A percentile compares a stretch with the other conserved stretches of the same genome.
These are phyloP conservation scores for Exophiala viscosa DNA, from an alignment of 2,329 filamentous ascomycete genomes.

Conservation along the genomic window DNA sequence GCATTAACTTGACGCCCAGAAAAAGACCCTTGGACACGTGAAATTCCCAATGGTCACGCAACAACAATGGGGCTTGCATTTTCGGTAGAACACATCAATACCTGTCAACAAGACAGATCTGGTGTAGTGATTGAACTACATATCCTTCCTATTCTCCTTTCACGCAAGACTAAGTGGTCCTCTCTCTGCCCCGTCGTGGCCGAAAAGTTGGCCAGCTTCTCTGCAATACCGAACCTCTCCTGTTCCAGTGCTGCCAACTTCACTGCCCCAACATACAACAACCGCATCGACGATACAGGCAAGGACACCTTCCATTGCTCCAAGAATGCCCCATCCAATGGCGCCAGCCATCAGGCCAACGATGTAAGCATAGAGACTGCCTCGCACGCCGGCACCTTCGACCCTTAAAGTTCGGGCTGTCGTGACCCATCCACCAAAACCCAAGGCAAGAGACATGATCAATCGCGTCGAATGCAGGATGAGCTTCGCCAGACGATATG, in stretches of 20 bases:
- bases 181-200: conserved; percentile 46
- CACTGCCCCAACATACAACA: conserved; percentile 91
- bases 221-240: conserved; percentile 77
- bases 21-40: not conserved
- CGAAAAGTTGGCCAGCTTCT: conserved; percentile 85
- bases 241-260: conserved; percentile 62
- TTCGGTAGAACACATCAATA: not conserved
- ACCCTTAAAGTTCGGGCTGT: conserved; percentile 76
- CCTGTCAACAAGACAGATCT: too few species aligned
- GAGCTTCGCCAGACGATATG: conserved; percentile 87
- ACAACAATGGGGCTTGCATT: not conserved
- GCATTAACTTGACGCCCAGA: not conserved
- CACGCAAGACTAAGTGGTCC: conserved; percentile 24
- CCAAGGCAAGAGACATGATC: conserved; percentile 84
- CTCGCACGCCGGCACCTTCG: conserved; percentile 55
- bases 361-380: conserved; percentile 90
- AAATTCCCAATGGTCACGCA: not conserved
- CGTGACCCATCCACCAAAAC: conserved; percentile 94
- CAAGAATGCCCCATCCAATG: conserved; percentile 90
- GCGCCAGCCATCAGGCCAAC: conserved; percentile 88
- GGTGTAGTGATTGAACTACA: not conserved
- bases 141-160: not conserved
- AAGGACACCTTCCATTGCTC: conserved; percentile 83
- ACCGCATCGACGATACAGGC: conserved; percentile 84
- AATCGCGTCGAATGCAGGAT: conserved; percentile 86